Conservation (phyloP, 2,329 filamentous ascomycete genomes). For the Beauveria varroae region DNA sequence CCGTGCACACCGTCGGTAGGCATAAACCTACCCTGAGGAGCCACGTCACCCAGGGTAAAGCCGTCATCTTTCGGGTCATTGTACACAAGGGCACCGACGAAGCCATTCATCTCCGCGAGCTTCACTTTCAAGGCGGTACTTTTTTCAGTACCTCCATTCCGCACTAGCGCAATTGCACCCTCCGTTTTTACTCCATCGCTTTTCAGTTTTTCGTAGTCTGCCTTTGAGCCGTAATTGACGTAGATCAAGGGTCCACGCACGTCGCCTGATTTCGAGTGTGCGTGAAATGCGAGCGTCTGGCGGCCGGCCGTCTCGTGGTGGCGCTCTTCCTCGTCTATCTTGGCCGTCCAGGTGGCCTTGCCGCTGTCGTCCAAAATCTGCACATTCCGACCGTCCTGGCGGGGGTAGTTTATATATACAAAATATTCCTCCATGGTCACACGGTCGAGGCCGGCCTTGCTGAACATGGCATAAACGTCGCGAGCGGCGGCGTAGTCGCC, state of each 20-base stretch:
- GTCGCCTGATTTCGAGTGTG: constrained; percentile 78
- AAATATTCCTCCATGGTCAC: constrained; percentile 71
- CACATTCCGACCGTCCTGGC: constrained; percentile 65
- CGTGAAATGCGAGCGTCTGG: constrained; percentile 78
- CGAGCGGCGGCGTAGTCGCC: constrained; percentile 81
- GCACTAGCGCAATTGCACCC: constrained; percentile 77
- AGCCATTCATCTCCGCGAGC: constrained; percentile 79
- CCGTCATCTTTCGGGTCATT: constrained; percentile 84
- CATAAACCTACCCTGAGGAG: constrained; percentile 72
- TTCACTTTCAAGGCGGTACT: constrained; percentile 80
- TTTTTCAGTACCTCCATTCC: constrained; percentile 66
- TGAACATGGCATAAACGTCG: constrained; percentile 75
- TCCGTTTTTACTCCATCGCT: constrained; percentile 66
- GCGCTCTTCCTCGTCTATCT: constrained; percentile 69
- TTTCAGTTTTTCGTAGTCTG: constrained; percentile 69
- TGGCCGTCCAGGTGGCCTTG: constrained; percentile 65
- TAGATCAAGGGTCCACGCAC: constrained; percentile 83
- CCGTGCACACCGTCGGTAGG: constrained; percentile 77
- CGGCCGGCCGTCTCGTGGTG: constrained; percentile 55
- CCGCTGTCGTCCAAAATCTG: constrained; percentile 67
- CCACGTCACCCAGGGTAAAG: constrained; percentile 63
- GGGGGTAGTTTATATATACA: constrained; percentile 91
- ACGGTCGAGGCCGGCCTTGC: constrained; percentile 63
- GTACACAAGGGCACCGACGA: constrained; percentile 83
- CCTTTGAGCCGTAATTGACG: constrained; percentile 80